Conservation (phyloP, 2,329 filamentous ascomycete genomes). For the Colletotrichum sojae region DNA sequence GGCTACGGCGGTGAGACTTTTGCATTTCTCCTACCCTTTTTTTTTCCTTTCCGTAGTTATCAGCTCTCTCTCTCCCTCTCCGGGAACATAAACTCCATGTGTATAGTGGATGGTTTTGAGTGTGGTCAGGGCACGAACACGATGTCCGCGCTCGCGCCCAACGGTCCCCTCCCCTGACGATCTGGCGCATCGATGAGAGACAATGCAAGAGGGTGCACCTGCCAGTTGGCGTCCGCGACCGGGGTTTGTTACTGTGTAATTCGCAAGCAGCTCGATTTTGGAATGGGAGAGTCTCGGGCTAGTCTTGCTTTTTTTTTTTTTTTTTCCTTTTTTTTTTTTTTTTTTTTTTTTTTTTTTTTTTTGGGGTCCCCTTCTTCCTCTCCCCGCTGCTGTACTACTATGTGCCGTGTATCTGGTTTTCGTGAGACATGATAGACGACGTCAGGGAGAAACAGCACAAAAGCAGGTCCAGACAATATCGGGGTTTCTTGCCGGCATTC, state of each 20-base stretch:
- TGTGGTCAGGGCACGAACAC: constrained; percentile 27
- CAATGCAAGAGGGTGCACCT: constrained; percentile 25
- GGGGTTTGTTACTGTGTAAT: neutral
- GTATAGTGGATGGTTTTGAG: constrained; percentile 18
- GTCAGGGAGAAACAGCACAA: neutral
- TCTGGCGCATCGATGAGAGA: constrained; percentile 26
- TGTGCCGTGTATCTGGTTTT: too few species aligned
- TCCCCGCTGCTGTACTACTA: too few species aligned
- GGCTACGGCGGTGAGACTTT: neutral
- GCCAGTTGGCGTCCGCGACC: constrained; percentile 28
- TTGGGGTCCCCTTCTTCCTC: neutral
- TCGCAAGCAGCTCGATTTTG: constrained; percentile 13
- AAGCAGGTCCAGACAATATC: neutral
- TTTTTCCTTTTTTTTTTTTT: constrained; percentile 3
- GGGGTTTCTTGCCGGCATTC: neutral
- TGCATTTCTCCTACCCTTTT: neutral
- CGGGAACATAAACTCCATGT: neutral
- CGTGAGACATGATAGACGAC: neutral
- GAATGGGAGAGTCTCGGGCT: constrained; percentile 18
- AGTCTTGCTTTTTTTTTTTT: constrained; percentile 4
- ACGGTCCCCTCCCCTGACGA: constrained; percentile 27
- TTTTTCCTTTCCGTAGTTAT: too few species aligned
- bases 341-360: constrained; percentile 12
- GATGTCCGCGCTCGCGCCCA: neutral
- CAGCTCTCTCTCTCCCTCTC: too few species aligned